phyloP scores from a whole-genome alignment of 768 basidiomycete species.

The Termitomyces sp. region DNA sequence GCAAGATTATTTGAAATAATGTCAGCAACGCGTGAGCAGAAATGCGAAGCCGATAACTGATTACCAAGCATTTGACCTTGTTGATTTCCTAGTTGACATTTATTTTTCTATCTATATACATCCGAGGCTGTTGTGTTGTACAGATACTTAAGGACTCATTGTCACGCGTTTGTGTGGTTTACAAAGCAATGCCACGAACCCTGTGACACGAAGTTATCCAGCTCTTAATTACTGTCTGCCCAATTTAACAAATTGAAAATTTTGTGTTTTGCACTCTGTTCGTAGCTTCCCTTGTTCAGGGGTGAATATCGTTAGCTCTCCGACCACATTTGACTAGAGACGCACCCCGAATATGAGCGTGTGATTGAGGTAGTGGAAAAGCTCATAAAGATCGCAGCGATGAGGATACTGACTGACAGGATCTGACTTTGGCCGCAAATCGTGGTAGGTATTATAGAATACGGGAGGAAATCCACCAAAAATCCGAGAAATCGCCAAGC shows the following conservation, averaged over 20 bases:
- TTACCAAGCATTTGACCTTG: slow-evolving; percentile 27
- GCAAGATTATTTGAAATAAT: neutral
- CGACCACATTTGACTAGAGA: slow-evolving; percentile 9
- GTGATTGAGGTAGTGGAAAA: slow-evolving; percentile 82
- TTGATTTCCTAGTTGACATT: slow-evolving; percentile 5
- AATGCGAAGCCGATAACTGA: neutral
- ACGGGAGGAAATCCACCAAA: slow-evolving; percentile 67
- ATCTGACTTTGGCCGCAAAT: slow-evolving; percentile 54
- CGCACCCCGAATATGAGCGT: slow-evolving; percentile 74
- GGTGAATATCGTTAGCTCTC: neutral
- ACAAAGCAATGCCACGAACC: neutral
- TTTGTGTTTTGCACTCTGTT: slow-evolving; percentile 45
- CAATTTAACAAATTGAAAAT: slow-evolving; percentile 23
- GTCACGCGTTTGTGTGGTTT: neutral
- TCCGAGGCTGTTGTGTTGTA: neutral
- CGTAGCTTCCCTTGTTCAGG: slow-evolving; percentile 42
- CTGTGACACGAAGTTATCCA: neutral
- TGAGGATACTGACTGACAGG: slow-evolving; percentile 61
- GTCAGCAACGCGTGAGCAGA: neutral
- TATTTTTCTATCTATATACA: neutral
- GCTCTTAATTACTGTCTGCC: neutral
- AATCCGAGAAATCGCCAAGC: slow-evolving; percentile 72
- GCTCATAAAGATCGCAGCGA: slow-evolving; percentile 64
- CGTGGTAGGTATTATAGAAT: slow-evolving; percentile 65
- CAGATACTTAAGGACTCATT: too few species aligned